phyloP scores from a whole-genome alignment of 176 grass and related monocot species.

The bread wheat (Triticum aestivum) region DNA sequence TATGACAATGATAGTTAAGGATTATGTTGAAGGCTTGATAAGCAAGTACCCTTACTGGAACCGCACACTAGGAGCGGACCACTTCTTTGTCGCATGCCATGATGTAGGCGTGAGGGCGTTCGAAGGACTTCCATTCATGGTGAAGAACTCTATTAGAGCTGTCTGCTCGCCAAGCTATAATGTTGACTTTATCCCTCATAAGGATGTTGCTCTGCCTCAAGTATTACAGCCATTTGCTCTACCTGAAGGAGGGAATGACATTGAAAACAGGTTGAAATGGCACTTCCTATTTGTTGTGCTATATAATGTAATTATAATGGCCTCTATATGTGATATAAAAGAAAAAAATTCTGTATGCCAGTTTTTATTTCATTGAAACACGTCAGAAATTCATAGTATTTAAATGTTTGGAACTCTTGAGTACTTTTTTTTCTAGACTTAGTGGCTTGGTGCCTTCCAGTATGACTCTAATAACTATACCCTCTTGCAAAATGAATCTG shows the following conservation, averaged over 20 bases:
- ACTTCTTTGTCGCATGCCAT: constrained; percentile 95
- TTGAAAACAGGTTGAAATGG: constrained; percentile 76
- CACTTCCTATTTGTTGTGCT: constrained; percentile 4
- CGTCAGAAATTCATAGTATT: neutral
- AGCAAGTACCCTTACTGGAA: constrained; percentile 98
- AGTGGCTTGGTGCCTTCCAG: neutral
- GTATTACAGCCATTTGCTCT: constrained; percentile 95
- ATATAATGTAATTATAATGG: neutral
- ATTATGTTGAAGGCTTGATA: constrained; percentile 84
- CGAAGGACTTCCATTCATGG: constrained; percentile 69
- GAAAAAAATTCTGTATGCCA: neutral
- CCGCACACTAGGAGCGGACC: constrained; percentile 80
- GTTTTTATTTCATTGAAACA: neutral
- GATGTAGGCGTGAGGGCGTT: constrained; percentile 97
- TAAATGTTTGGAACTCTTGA: neutral
- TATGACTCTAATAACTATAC: constrained; percentile 6
- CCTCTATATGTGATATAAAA: neutral
- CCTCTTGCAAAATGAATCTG: neutral
- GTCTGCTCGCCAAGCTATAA: constrained; percentile 95
- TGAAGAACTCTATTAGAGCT: constrained; percentile 92
- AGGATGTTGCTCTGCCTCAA: constrained; percentile 94
- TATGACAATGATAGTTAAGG: constrained; percentile 83
- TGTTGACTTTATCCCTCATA: constrained; percentile 78
- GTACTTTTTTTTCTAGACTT: neutral
- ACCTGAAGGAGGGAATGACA: constrained; percentile 84